Conservation (phyloP, 2,329 filamentous ascomycete genomes). For the Monilinia polystroma region DNA sequence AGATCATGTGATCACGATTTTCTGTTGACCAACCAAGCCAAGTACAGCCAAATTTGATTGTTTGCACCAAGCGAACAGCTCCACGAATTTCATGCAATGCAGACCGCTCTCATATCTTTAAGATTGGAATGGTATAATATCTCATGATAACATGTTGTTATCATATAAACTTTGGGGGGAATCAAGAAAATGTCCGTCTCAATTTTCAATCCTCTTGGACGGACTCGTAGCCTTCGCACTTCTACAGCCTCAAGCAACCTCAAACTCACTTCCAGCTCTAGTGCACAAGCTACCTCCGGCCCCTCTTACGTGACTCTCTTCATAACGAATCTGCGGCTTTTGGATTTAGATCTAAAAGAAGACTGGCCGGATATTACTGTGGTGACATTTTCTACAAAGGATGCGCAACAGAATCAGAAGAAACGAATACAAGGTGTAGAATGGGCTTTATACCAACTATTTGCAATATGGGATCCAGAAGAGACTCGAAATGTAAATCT, state of each 20-base stretch:
- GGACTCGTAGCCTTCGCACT: conserved; percentile 35
- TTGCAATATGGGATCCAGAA: conserved; percentile 76
- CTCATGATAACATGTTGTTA: conserved; percentile 25
- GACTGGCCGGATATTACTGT: conserved; percentile 79
- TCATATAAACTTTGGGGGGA: conserved; percentile 5
- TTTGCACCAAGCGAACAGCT: conserved; percentile 8
- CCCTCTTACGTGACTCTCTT: conserved; percentile 64
- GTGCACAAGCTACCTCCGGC: conserved; percentile 33
- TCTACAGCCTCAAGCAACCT: conserved; percentile 28
- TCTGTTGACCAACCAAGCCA: neutral
- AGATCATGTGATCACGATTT: neutral
- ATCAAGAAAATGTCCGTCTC: conserved; percentile 32
- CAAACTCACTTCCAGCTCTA: conserved; percentile 27
- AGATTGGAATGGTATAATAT: conserved; percentile 5
- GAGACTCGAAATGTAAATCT: conserved; percentile 67
- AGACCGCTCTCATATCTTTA: conserved; percentile 21
- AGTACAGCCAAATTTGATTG: neutral
- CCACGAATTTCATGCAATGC: conserved; percentile 15
- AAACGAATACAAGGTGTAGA: conserved; percentile 79
- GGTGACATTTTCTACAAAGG: conserved; percentile 66
- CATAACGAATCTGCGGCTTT: conserved; percentile 77
- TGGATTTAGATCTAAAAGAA: conserved; percentile 71
- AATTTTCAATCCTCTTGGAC: conserved; percentile 30
- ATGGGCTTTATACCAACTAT: conserved; percentile 88
- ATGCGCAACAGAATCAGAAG: conserved; percentile 72